A percentile compares a stretch with the other conserved stretches of the same genome.
Evolutionary conservation across 805 yeast species (phyloP).

Genomic region (Candida dajiaensis): DNA sequence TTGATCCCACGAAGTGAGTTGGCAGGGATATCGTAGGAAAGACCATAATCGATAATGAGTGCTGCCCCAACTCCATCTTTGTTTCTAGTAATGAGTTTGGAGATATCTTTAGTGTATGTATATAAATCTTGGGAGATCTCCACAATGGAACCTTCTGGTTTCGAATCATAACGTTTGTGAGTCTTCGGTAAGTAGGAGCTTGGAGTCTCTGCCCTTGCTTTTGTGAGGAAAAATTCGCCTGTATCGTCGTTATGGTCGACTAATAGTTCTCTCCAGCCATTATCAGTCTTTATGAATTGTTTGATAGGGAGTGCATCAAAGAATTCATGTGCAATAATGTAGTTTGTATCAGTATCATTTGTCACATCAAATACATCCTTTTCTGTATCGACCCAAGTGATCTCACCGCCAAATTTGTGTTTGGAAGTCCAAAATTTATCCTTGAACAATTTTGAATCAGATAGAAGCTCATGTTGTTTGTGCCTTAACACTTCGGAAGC

Average conservation of each 20-base stretch:
- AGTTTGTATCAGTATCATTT: conserved; percentile 38
- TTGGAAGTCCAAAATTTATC: conserved; percentile 12
- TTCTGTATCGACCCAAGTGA: conserved; percentile 59
- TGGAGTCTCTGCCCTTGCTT: conserved; percentile 56
- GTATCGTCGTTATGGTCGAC: conserved; percentile 44
- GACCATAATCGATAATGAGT: conserved; percentile 75
- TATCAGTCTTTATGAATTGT: conserved; percentile 51
- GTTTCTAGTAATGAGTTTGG: conserved; percentile 32
- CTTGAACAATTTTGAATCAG: conserved; percentile 26
- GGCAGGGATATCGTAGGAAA: conserved; percentile 54
- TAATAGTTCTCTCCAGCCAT: conserved; percentile 76
- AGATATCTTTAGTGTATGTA: conserved; percentile 47
- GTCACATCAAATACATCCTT: conserved; percentile 31
- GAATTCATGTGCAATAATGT: conserved; percentile 77
- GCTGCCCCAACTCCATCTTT: conserved; percentile 51
- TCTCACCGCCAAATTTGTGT: conserved; percentile 40
- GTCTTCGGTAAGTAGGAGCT: conserved; percentile 51
- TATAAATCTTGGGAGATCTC: conserved; percentile 76
- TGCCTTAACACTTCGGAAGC: conserved; percentile 60
- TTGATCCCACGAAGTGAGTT: conserved; percentile 69
- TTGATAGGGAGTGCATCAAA: conserved; percentile 83
- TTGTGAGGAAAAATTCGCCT: conserved; percentile 45
- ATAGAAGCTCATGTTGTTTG: conserved; percentile 47
- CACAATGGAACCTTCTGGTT: conserved; percentile 51
- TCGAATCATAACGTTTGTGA: conserved; percentile 42